Evolutionary conservation across 352 stramenopile species (phyloP).

Genomic region (Pythium sukuiense): DNA sequence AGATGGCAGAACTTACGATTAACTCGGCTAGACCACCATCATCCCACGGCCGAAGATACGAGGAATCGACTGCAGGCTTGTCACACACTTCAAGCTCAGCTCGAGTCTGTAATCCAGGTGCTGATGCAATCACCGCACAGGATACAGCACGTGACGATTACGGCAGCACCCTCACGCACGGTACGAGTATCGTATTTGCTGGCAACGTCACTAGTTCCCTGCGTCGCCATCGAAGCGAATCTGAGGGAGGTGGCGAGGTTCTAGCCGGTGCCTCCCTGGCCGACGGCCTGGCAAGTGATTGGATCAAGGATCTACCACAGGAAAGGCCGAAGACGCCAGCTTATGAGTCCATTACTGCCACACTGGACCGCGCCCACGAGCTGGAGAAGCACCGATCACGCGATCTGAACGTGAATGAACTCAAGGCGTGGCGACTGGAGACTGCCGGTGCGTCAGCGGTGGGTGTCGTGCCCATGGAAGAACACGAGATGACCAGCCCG

Average conservation of each 20-base stretch:
- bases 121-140: not conserved
- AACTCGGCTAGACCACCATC: conserved; percentile 10
- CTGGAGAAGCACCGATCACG: conserved; percentile 68
- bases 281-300: conserved; percentile 6
- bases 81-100: conserved; percentile 6
- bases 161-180: conserved; percentile 84
- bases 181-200: conserved; percentile 85
- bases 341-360: conserved; percentile 77
- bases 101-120: not conserved
- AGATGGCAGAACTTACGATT: not conserved
- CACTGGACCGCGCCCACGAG: conserved; percentile 66
- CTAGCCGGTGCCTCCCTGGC: not conserved
- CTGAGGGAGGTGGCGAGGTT: conserved; percentile 28
- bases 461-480: conserved; percentile 33
- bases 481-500: conserved; percentile 26
- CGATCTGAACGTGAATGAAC: conserved; percentile 62
- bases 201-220: conserved; percentile 87
- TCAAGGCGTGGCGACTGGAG: conserved; percentile 69
- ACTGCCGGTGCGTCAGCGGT: conserved; percentile 39
- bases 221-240: conserved; percentile 67
- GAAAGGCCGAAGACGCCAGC: conserved; percentile 59
- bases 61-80: not conserved
- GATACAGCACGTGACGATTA: conserved; percentile 40
- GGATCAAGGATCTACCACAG: not conserved
- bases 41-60: conserved; percentile 17